Base-by-base conservation (phyloP, 2,329 filamentous ascomycete genomes). In the Onygenales sp. region DNA sequence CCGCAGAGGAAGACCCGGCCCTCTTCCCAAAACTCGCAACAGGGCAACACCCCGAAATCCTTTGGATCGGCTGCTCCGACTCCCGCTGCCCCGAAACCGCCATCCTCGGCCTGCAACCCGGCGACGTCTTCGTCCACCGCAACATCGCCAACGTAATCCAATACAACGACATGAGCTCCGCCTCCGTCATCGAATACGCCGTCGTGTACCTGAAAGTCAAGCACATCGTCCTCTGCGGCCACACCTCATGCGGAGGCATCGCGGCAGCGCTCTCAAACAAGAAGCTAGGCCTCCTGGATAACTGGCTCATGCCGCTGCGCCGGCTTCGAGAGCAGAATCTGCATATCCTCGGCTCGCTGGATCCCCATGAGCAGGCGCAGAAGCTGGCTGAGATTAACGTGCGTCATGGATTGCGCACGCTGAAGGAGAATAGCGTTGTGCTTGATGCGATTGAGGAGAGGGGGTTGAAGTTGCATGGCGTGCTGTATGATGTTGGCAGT, bases 41-140 rank as follows among this genome's bases (percentile, higher is more conserved):
- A 56, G 85, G 85, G 58, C 87, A 92, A 68, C 70, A 78, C 1
- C 77, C 77, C 4, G 70, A 78, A 60, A 79, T 80, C 52, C 71
- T 94, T 54, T 94, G 88, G 88, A 80, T 94, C 59, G 89, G 89
- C 55, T 95, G 89, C 74, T 87, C 87, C 62, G 89, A 94, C 74
- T 88, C 85, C 40, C 86, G 89, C 58, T 85, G 88, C 60, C 88
- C 89, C 1, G 89, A 93, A 70, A 92, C 87, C 4, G 89, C 84
- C 48, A 79, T 95, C 63, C 79, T 91, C 32, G 84, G 86, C 63
- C 78, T 89, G 54, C 79, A 88, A 63, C 87, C 88, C 2, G 88
- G 89, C 55, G 88, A 94, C 62, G 84, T 94, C 60, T 94, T 94
- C 68, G 86, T 89, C 51, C 88, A 94, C 76, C 86, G 89, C 67